A percentile compares a stretch with the other conserved stretches of the same genome.
These are phyloP conservation scores for Crucibulum parvulum DNA, from an alignment of 1,284 basidiomycete genomes.

Conservation along the genomic window DNA sequence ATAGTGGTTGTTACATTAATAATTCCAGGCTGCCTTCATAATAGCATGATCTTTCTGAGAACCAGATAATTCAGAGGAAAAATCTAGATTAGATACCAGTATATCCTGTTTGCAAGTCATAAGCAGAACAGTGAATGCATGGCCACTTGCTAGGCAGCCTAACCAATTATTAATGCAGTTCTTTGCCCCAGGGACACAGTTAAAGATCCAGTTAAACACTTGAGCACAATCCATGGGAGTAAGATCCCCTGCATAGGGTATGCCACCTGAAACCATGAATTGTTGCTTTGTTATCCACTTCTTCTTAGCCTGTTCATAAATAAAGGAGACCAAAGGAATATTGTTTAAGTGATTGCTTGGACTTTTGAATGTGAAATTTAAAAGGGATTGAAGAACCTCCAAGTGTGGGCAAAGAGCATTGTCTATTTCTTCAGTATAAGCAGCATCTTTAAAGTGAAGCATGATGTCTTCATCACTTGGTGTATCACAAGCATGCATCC, in stretches of 20 bases:
- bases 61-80: neutral
- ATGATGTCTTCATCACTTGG: too few species aligned
- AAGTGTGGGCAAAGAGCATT: too few species aligned
- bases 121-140: neutral
- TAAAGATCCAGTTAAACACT: neutral
- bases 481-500: too few species aligned
- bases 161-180: neutral
- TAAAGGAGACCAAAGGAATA: too few species aligned
- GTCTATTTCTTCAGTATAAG: too few species aligned
- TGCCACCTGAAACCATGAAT: neutral
- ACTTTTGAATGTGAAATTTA: too few species aligned
- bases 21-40: neutral
- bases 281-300: neutral
- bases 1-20: neutral
- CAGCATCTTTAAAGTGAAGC: too few species aligned
- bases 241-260: neutral
- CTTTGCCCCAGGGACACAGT: neutral
- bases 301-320: neutral
- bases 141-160: neutral
- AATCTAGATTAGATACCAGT: neutral
- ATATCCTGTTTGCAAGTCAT: neutral
- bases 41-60: neutral
- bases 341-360: too few species aligned
- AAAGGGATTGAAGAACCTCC: too few species aligned
- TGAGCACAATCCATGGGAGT: neutral